A percentile compares a stretch with the other conserved stretches of the same genome.
These are phyloP conservation scores for Crotalaria pallida DNA, from an alignment of 306 rosid genomes.

Conservation along the genomic window DNA sequence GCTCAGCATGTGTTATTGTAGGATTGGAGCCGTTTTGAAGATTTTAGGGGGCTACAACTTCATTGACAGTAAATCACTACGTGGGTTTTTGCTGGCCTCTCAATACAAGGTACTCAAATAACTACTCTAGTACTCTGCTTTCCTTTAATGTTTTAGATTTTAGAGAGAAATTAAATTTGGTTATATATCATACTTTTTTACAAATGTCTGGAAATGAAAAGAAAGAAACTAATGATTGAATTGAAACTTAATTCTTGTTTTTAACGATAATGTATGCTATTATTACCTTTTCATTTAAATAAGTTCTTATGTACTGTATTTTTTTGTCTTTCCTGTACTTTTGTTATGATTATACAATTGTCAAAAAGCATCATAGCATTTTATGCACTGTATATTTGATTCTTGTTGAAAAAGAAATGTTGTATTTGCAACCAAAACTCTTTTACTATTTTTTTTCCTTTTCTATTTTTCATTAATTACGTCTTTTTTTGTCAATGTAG, in stretches of 20 bases:
- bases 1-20: slow-evolving; percentile 23
- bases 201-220: not conserved
- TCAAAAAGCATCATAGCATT: not conserved
- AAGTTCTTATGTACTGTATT: not conserved
- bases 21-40: slow-evolving; percentile 78
- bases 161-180: not conserved
- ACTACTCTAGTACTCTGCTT: too few species aligned
- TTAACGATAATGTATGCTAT: not conserved
- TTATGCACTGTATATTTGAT: not conserved
- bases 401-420: not conserved
- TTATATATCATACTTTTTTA: not conserved
- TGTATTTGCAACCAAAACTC: not conserved
- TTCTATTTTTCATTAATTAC: not conserved
- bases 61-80: slow-evolving; percentile 56
- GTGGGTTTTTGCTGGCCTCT: slow-evolving; percentile 60
- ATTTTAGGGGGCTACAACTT: slow-evolving; percentile 65
- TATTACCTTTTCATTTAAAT: not conserved
- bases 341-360: not conserved
- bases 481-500: not conserved
- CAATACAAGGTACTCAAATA: slow-evolving; percentile 59
- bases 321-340: not conserved
- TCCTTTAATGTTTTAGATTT: not conserved
- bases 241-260: not conserved
- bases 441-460: not conserved
- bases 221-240: not conserved